Percentiles rank a stretch among this genome's conserved stretches.
These are phyloP conservation scores for Hemerocallis citrina DNA, from an alignment of 106 monocot genomes.

Conservation along the genomic window DNA sequence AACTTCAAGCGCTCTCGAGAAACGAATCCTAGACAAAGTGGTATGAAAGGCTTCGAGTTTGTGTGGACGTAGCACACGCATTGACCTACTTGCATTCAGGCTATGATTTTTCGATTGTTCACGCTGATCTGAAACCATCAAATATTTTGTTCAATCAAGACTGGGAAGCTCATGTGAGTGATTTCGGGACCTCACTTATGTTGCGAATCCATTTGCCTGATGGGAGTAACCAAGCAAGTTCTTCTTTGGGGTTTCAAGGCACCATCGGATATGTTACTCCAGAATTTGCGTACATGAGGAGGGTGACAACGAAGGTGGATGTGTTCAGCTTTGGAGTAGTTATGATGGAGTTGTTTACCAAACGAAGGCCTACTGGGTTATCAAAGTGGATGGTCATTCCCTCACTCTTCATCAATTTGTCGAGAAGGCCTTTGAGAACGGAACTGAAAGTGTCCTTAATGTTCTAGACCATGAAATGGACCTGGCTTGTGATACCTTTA, in stretches of 20 bases:
- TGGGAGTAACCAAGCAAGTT: conserved; percentile 12
- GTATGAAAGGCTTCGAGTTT: conserved; percentile 53
- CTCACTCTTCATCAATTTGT: conserved; percentile 50
- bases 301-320: conserved; percentile 67
- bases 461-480: conserved; percentile 40
- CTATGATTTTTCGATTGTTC: conserved; percentile 74
- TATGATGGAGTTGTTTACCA: conserved; percentile 76
- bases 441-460: conserved; percentile 22
- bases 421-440: conserved; percentile 32
- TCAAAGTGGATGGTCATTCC: conserved; percentile 20
- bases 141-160: conserved; percentile 70
- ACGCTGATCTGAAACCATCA: conserved; percentile 89
- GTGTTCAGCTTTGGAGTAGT: conserved; percentile 86
- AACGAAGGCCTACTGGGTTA: conserved; percentile 44
- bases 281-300: conserved; percentile 91
- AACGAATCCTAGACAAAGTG: no score
- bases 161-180: conserved; percentile 73
- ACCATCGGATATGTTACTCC: conserved; percentile 96
- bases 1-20: no score
- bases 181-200: conserved; percentile 77
- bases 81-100: conserved; percentile 70
- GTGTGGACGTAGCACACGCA: conserved; percentile 49
- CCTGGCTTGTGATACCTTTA: conserved; percentile 32
- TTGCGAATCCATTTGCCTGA: conserved; percentile 47
- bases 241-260: conserved; percentile 69